Conservation (phyloP, 192 early-diverging fungal species). For the Linnemannia exigua region DNA sequence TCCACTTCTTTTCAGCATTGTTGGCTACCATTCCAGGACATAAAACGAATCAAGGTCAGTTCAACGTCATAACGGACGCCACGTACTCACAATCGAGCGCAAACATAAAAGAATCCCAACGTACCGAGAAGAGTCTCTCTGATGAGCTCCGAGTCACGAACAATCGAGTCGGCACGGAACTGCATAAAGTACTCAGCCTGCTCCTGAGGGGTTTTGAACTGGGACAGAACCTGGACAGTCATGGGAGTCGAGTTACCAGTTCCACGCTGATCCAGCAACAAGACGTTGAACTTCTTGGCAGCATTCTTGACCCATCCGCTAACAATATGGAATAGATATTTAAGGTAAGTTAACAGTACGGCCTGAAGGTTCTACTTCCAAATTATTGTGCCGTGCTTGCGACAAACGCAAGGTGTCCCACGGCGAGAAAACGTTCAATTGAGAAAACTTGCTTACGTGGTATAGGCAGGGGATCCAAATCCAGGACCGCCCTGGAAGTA, state of each 20-base stretch:
- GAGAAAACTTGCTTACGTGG: slow-evolving; percentile 24
- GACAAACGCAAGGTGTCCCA: not conserved
- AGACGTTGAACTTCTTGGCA: slow-evolving; percentile 73
- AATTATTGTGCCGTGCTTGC: not conserved
- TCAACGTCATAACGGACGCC: not conserved
- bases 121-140: slow-evolving; percentile 66
- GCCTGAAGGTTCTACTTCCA: not conserved
- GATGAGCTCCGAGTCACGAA: slow-evolving; percentile 77
- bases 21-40: slow-evolving; percentile 17
- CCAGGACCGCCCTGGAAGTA: slow-evolving; percentile 54
- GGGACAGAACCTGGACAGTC: slow-evolving; percentile 61
- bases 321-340: not conserved
- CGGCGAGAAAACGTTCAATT: not conserved
- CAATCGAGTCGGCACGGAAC: slow-evolving; percentile 80
- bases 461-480: slow-evolving; percentile 49
- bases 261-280: slow-evolving; percentile 79
- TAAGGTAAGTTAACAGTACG: not conserved
- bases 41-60: not conserved
- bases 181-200: slow-evolving; percentile 73
- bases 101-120: not conserved
- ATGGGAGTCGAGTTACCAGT: slow-evolving; percentile 75
- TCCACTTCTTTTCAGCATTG: slow-evolving; percentile 53
- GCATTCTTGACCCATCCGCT: slow-evolving; percentile 57
- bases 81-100: not conserved
- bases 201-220: slow-evolving; percentile 63